Evolutionary conservation across 768 basidiomycete species (phyloP), one percentile per base, ranked within the genome.

Genomic region (Kwoniella europaea): DNA sequence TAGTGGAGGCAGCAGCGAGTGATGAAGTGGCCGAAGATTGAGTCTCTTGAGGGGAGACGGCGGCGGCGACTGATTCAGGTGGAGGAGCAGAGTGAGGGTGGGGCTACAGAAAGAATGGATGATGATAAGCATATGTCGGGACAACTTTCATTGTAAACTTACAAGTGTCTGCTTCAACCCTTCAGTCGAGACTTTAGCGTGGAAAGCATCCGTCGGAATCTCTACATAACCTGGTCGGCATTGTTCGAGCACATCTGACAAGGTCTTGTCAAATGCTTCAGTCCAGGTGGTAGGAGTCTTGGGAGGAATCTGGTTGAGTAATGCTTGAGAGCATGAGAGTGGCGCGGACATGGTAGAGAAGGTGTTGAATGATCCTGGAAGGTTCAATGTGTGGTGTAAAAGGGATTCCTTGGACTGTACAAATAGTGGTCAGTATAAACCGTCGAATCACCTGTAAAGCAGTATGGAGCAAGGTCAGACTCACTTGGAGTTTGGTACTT

Each of bases 351-450:
- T 92, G 70, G 89, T 88, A 58, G 86, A 83, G 82, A 94, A 98
- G 22, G 91, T 93, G 71, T 91, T 90, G 78, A 88, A 97, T 76
- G 74, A 68, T 55, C 89, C 87, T 71, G 91, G 92, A 75, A 94
- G 91, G 53, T 93, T 93, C 12, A 95, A 88, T 0, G 93, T 94
- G 76, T 95, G 94, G 77, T 95, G 94, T 35, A 96, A 86, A 82
- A 94, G 85, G 4, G 92, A 90, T 62, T 88, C 88, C 27, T 85
- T 65, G 16, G 67, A 35, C 63, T 80, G 67, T 52, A 20, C 13
- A 1, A 35, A 10, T 35, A 16, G 46, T 50, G 46, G 12, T 13
- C 13, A 50, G 12, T 13, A 50, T 50, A 4, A 50, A 15, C 46
- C 12, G 46, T 35, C 7, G 4, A 9, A 35, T 35, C 35, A 35